Base-by-base conservation (phyloP, 2,329 filamentous ascomycete species). In the Penicillium crustosum region DNA sequence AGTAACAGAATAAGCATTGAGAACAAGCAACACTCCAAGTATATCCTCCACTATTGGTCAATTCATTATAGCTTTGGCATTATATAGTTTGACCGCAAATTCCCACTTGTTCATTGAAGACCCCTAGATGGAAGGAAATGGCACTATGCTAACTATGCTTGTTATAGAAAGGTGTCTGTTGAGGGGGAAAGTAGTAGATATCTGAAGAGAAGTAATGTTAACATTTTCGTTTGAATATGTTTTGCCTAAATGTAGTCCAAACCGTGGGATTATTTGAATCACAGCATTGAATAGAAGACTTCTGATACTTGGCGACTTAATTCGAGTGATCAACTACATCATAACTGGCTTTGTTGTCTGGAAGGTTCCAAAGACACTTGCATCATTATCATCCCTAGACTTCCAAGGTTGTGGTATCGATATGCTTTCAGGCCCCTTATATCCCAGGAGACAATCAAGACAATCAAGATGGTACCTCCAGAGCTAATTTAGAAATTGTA, bases 291-390 rank as follows among this genome's bases (percentile, higher is more conserved):
- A 6, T 35, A 23, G 19, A 43, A 52, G 15, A 33, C 19, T 44
- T 44, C 21, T 38, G 31, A 29, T 35, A 48, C 51, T 27, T 36
- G 2, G 12, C 12, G 12, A 33, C 0, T 33, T 13, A 33, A 33
- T 33, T 33, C 44, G 21, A 33, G 35, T 25, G 52, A 33, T 49
- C 27, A 42, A 23, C 44, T 49, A 53, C 50, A 55, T 55, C 52
- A 55, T 55, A 49, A n/a, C 29, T 15, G 21, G 33, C 3, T 12
- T 13, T n/a, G 31, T n/a, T 42, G 44, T 55, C 53, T 55, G 17
- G 53, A 55, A 55, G 53, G 21, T 55, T 55, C 53, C 27, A 55
- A 54, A 23, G 19, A 25, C 7, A 36, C 31, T 49, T 31, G 27
- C 36, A 41, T 49, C 44, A 54, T 48, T 27, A 33, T 42, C 35